Conservation (phyloP, 2,329 filamentous ascomycete genomes). For the Shiraia bambusicola region DNA sequence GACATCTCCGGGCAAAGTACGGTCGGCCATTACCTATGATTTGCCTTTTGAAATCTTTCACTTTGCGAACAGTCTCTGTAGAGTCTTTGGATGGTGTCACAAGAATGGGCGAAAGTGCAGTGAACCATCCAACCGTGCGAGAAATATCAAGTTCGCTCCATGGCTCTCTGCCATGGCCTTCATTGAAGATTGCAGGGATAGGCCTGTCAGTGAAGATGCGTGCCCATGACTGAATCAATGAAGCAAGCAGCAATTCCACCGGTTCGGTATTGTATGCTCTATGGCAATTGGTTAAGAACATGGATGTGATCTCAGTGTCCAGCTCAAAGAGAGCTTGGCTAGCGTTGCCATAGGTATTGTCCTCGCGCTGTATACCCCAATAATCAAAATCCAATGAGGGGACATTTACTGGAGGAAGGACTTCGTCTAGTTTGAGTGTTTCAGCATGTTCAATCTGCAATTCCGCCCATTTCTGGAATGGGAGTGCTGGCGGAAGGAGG, state of each 20-base stretch:
- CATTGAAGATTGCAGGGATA: conserved; percentile 53
- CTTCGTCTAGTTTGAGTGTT: conserved; percentile 21
- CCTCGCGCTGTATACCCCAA: conserved; percentile 42
- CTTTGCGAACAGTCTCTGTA: conserved; percentile 54
- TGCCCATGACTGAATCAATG: conserved; percentile 58
- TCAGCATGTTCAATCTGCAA: conserved; percentile 41
- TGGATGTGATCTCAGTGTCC: conserved; percentile 21
- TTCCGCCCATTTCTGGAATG: conserved; percentile 45
- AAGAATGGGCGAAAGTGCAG: conserved; percentile 48
- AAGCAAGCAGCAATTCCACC: conserved; percentile 58
- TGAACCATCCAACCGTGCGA: conserved; percentile 64
- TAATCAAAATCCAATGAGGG: conserved; percentile 40
- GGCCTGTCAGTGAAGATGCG: conserved; percentile 57
- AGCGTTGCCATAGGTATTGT: conserved; percentile 43
- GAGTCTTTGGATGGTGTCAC: conserved; percentile 35
- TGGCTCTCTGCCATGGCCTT: conserved; percentile 42
- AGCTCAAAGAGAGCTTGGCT: conserved; percentile 37
- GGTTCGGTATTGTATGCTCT: conserved; percentile 55
- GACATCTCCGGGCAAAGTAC: conserved; percentile 48
- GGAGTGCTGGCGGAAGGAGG: conserved; percentile 34
- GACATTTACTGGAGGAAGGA: conserved; percentile 33
- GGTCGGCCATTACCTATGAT: conserved; percentile 42
- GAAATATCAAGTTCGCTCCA: conserved; percentile 55
- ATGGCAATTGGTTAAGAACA: conserved; percentile 38
- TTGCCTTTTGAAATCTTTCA: conserved; percentile 55